Percentiles rank a stretch among this genome's conserved stretches.
Conservation (phyloP, 192 early-diverging fungal species). For the Dissophora globulifera region DNA sequence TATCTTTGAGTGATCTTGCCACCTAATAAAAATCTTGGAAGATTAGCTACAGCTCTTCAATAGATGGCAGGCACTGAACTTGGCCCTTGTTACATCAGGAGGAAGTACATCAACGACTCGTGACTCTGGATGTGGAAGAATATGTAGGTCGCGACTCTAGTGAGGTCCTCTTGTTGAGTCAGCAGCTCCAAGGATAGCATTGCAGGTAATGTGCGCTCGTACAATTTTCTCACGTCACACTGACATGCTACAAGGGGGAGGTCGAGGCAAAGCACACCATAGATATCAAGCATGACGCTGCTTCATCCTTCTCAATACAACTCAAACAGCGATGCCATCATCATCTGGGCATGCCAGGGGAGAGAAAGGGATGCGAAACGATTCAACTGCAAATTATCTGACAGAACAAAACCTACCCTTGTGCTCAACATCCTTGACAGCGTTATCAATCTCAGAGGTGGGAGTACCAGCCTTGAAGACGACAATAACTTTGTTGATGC, state of each 20-base stretch:
- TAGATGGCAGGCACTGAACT: neutral
- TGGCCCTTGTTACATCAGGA: neutral
- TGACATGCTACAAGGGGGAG: neutral
- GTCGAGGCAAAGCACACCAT: no score
- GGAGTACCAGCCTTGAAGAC: slow-evolving; percentile 65
- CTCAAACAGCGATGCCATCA: no score
- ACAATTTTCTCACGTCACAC: slow-evolving; percentile 5
- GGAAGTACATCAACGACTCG: neutral
- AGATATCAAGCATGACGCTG: no score
- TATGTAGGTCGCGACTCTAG: no score
- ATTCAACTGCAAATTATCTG: neutral
- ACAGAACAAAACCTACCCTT: slow-evolving; percentile 5
- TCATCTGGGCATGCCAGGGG: no score
- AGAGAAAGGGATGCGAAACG: no score
- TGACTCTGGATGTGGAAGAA: neutral
- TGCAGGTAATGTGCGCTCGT: neutral
- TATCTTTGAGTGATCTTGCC: slow-evolving; percentile 60
- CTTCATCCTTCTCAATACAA: no score
- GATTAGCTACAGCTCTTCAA: no score
- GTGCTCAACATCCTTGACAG: slow-evolving; percentile 4
- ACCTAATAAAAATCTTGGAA: no score
- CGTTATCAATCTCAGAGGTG: slow-evolving; percentile 27
- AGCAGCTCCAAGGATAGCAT: neutral
- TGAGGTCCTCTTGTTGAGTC: no score
- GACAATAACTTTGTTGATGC: slow-evolving; percentile 56